These are phyloP conservation scores for Prunella vulgaris DNA, from an alignment of 257 asterid genomes.

Conservation along the genomic window DNA sequence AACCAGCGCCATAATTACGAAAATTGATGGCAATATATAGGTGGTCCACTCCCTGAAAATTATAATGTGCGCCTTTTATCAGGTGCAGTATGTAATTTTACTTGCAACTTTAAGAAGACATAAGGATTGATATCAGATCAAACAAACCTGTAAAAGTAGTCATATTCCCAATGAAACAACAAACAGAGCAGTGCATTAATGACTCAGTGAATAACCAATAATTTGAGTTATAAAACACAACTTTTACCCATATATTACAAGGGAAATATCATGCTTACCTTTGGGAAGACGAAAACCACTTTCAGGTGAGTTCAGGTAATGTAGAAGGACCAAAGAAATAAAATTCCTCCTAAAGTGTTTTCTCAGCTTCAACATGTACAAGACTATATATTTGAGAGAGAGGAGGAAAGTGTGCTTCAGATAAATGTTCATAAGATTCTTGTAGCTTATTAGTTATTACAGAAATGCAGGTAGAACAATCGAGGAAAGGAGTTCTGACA, in stretches of 20 bases:
- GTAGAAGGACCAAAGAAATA: neutral
- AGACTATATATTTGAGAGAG: neutral
- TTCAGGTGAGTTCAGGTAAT: neutral
- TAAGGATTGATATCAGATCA: neutral
- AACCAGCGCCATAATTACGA: slow-evolving; percentile 45
- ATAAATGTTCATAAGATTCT: neutral
- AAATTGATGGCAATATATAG: slow-evolving; percentile 44
- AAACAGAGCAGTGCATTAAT: neutral
- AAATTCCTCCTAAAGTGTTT: neutral
- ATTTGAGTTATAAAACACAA: neutral
- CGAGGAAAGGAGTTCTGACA: neutral
- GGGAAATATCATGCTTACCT: neutral
- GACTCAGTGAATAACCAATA: neutral
- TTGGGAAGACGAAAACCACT: neutral
- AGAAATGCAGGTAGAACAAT: slow-evolving; percentile 9
- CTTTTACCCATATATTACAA: neutral
- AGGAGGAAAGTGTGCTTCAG: neutral
- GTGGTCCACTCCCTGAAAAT: slow-evolving; percentile 69
- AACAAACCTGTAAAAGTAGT: neutral
- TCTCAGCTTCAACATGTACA: neutral
- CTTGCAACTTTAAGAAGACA: slow-evolving; percentile 3
- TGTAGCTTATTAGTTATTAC: neutral
- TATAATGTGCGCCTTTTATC: slow-evolving; percentile 8
- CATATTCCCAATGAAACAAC: slow-evolving; percentile 6
- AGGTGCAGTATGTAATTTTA: slow-evolving; percentile 9